Base-by-base conservation (phyloP, 2,329 filamentous ascomycete genomes). In the Ophiostoma sp. region DNA sequence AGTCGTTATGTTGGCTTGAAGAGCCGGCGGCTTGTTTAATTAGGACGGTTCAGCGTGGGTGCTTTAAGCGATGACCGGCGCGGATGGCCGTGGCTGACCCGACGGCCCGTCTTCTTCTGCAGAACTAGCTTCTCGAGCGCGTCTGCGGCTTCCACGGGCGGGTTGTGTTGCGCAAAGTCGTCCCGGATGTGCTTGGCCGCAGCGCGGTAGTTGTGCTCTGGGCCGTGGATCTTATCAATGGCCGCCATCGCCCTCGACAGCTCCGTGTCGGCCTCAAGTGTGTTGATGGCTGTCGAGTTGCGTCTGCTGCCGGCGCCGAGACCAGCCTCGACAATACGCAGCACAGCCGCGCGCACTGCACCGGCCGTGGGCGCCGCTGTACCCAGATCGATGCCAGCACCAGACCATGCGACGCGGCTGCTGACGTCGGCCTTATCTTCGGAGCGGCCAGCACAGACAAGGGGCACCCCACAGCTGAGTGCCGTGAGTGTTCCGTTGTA, bases 391-490 rank as follows among this genome's bases (percentile, higher is more conserved):
- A 74, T 68, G 18, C 72, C 73, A 1, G 71, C 73, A 14, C 72
- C 73, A 3, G 69, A 70, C 72, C 71, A 72, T 8, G 72, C 72
- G 8, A 74, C 73, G 8, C 73, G 67, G 2, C 68, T 69, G 64
- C 72, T 72, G 27, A 70, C 69, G 38, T 72, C 71, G 0, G 70
- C 70, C 66, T 73, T 74, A 47, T 74, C 72, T 67, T 73, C 72
- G 40, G 68, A 69, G 7, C 68, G 68, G 0, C 72, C 72, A 2
- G 73, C 73, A 45, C 72, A 73, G 0, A 74, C 70, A 1, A 74
- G 66, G 16, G 73, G 73, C 0, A 74, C 72, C 27, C 72, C 73
- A 44, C 70, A 70, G 27, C 41, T 60, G n/a, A 74, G 66, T 0
- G 72, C 73, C 0, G 68, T 68, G 1, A 73, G 69, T 0, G 72